These are phyloP conservation scores for Vanrija pseudolonga DNA, from an alignment of 1,284 basidiomycete species.

Conservation along the genomic window DNA sequence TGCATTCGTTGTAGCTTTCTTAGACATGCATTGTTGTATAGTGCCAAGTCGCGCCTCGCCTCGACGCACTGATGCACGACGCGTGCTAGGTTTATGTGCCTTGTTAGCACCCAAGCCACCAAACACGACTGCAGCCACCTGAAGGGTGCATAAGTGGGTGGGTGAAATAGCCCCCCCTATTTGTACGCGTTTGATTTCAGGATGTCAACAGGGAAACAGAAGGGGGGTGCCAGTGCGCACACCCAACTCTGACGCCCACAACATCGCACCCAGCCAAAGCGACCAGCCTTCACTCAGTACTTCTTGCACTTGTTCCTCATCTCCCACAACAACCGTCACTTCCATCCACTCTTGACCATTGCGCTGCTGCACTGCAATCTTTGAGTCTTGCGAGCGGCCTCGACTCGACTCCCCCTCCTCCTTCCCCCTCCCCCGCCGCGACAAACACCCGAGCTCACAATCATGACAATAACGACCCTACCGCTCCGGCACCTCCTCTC, in stretches of 20 bases:
- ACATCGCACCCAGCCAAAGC: too few species aligned
- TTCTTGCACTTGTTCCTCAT: background rate
- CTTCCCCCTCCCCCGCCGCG: background rate
- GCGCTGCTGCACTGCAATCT: background rate
- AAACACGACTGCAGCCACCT: background rate
- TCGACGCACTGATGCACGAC: background rate
- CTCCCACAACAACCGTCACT: too few species aligned
- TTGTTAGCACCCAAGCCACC: background rate
- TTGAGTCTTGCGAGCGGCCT: background rate
- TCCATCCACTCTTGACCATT: background rate
- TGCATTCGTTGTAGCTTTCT: background rate
- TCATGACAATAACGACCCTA: constrained; percentile 36
- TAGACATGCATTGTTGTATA: background rate
- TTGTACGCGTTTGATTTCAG: constrained; percentile 5
- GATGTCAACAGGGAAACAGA: background rate
- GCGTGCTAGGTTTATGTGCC: too few species aligned
- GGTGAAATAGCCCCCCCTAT: background rate
- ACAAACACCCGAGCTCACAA: too few species aligned
- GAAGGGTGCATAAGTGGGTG: background rate
- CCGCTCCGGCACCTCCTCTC: constrained; percentile 29
- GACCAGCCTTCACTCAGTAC: background rate
- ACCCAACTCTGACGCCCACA: too few species aligned
- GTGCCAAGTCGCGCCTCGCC: background rate
- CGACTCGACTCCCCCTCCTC: background rate
- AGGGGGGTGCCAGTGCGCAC: too few species aligned